Evolutionary conservation across 768 basidiomycete genomes (phyloP), one percentile per base, ranked within the genome.

Genomic region (Hygrocybe punicea): DNA sequence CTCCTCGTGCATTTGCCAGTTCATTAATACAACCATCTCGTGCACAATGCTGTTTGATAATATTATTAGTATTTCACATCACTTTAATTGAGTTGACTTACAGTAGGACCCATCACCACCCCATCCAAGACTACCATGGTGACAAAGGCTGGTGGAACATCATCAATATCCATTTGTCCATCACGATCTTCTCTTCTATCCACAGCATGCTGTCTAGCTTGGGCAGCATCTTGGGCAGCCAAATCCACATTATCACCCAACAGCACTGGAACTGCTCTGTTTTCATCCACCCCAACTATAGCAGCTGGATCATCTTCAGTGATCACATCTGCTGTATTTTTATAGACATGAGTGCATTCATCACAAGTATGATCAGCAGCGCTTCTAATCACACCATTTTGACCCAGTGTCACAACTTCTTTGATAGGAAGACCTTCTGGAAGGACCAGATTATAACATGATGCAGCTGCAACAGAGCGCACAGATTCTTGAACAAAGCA

Each of bases 401-500:
- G 39, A 34, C 58, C 58, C 29, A 60, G 40, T 39, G 34, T 2
- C 16, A 11, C 10, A 39, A 60, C 47, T 37, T 57, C 54, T 35
- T 25, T 40, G 37, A 57, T 57, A 35, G 33, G 6, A 14, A 60
- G n/a, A 16, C 45, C 42, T 35, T 57, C 58, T 17, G 19, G n/a
- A 19, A 60, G 39, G 4, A 40, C 45, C 16, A 60, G 29, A 42
- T 50, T 40, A 1, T 19, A 50, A 35, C 58, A 21, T n/a, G 13
- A 29, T 17, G 21, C 49, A 29, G 23, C 14, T 16, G 63, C 63
- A 55, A 64, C 51, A 11, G 45, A 29, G 9, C 62, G 44, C 9
- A 66, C 55, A 33, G 65, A 62, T 53, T 66, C 61, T 24, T 64
- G 52, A 42, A 66, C 55, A 63, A 64, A 66, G 9, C 59, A 55